phyloP scores from a whole-genome alignment of 2,329 filamentous ascomycete species.

The Aspergillus japonicus region DNA sequence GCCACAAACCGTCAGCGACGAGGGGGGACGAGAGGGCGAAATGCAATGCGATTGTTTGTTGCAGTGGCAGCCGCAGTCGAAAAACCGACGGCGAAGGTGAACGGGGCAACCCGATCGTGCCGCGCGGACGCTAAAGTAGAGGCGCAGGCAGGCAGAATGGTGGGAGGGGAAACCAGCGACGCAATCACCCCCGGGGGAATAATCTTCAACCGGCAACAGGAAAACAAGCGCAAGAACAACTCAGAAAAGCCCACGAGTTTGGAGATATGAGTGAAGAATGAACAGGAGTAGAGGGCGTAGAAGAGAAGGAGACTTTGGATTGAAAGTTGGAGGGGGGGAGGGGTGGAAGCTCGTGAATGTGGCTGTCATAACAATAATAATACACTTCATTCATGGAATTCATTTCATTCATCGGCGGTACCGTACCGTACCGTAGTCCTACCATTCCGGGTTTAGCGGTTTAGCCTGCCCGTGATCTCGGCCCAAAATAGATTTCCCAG shows the following conservation, averaged over 20 bases:
- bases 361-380: background rate
- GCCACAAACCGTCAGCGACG: background rate
- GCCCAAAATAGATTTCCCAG: background rate
- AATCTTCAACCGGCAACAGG: background rate
- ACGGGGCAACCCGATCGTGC: conserved; percentile 28
- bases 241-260: background rate
- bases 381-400: background rate
- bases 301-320: background rate
- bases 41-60: conserved; percentile 23
- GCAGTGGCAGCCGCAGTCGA: conserved; percentile 17
- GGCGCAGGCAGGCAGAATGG: conserved; percentile 2
- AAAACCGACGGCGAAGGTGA: conserved; percentile 19
- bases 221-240: background rate
- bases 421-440: background rate
- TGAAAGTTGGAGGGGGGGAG: background rate
- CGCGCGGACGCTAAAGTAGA: conserved; percentile 21
- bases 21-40: conserved; percentile 4
- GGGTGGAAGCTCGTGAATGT: background rate
- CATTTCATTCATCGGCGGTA: too few species aligned
- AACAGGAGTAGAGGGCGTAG: background rate
- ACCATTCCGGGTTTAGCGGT: background rate
- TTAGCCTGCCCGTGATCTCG: background rate
- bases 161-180: background rate
- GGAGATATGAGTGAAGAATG: too few species aligned
- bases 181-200: background rate